Percentiles rank a stretch among this genome's conserved stretches.
phyloP scores from a whole-genome alignment of 352 stramenopile genomes.

The Phytophthora crassamura region DNA sequence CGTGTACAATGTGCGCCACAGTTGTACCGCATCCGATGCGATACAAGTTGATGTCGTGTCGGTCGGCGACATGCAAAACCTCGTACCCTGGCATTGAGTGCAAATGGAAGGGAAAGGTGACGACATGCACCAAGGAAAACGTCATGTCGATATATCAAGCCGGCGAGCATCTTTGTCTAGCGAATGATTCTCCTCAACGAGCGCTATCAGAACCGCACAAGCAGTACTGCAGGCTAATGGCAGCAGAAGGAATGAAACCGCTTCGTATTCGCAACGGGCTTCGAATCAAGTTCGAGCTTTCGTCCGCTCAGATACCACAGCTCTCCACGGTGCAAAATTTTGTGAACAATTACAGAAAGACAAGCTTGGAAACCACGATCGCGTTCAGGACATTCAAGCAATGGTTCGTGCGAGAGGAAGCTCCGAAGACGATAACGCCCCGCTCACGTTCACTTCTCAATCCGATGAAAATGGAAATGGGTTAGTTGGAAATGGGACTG shows the following conservation, averaged over 20 bases:
- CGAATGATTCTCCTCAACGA: not conserved
- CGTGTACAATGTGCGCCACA: not conserved
- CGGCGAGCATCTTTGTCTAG: not conserved
- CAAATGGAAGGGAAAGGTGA: not conserved
- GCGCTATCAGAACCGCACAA: not conserved
- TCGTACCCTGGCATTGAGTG: not conserved
- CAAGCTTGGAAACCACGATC: not conserved
- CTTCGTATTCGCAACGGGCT: constrained; percentile 2
- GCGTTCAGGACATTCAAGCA: not conserved
- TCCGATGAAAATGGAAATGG: not conserved
- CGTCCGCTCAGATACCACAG: not conserved
- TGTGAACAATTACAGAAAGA: not conserved
- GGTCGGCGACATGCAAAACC: not conserved
- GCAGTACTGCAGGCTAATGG: not conserved
- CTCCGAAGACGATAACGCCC: not conserved
- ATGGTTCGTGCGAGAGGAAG: not conserved
- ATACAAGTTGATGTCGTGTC: not conserved
- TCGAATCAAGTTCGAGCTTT: not conserved
- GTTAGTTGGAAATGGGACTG: constrained; percentile 3
- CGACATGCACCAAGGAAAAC: not conserved
- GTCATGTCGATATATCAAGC: not conserved
- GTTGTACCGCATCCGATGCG: not conserved
- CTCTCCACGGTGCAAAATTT: constrained; percentile 5
- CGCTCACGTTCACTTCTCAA: constrained; percentile 2
- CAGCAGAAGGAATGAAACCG: not conserved